Evolutionary conservation across 2,329 filamentous ascomycete genomes (phyloP), one percentile per base, ranked within the genome.

Genomic region (Geosmithia morbida): DNA sequence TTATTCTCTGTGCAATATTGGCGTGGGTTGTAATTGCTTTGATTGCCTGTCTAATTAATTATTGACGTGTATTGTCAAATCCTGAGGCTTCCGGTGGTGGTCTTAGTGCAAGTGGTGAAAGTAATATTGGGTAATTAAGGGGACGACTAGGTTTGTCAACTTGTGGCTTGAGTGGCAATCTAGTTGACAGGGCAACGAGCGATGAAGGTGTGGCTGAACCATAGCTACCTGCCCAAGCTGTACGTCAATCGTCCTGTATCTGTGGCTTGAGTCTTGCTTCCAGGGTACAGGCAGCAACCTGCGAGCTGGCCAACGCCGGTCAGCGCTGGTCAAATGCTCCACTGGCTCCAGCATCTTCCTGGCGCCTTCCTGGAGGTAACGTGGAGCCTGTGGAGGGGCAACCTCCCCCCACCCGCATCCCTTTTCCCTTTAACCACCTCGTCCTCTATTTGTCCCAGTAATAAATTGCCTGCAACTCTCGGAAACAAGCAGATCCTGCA

Each of bases 351-450:
- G 22, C 4, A 8, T 5, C 22, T 26, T 26, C 22, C 22, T 13
- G 13, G 33, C 33, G 13, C 33, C 33, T 37, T 37, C 33, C 33
- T 37, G 33, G 33, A 37, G 33, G 33, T 45, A 33, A 16, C 43
- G 43, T 45, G 43, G 43, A 45, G 19, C 43, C 43, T 22, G 16
- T 62, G 57, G 61, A 64, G 61, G 61, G 61, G 59, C 60, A 49
- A 26, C 37, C 58, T 48, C 49, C 48, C 51, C 54, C 52, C 48
- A 56, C 55, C 51, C 50, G 30, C 53, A 53, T 62, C 61, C 57
- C 60, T 56, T 64, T 62, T 61, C 59, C 56, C 54, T 55, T 26
- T 55, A 54, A 58, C 55, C 53, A 55, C 54, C 51, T 55, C 52
- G 57, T 55, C 57, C 56, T 59, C 52, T 51, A 29, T 37, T 37